Evolutionary conservation across 2,329 filamentous ascomycete species (phyloP), one percentile per base, ranked within the genome.

Genomic region (Hypoxylon sp.): DNA sequence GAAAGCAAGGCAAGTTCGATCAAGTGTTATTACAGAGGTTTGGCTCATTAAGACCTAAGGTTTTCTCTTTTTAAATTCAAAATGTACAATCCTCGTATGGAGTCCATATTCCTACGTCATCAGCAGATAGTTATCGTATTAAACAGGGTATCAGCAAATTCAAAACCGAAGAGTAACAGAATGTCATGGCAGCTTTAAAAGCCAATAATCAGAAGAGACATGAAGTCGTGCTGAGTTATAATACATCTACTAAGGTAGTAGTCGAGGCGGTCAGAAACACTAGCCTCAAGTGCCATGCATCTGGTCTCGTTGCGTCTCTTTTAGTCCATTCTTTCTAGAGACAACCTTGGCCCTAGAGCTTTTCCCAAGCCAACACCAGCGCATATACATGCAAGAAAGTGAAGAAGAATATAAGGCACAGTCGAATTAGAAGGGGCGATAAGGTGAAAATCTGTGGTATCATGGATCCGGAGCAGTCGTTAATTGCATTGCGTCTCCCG

Each of bases 391-490:
- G 40, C 53, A 36, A 40, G 16, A 58, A 64, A 28, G 32, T 33
- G 32, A 70, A 61, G 5, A 50, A 44, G 26, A 55, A 53, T 54
- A 60, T 44, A 44, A 48, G 38, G 24, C 24, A 46, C 30, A 38
- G 51, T 64, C 26, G 54, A 59, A 67, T 65, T 57, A 65, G 53
- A 65, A 60, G 18, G 44, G 50, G 52, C 38, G 62, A 40, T 49
- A 67, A 42, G 65, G 28, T 44, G 57, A 64, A 61, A 56, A 67
- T 22, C 69, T 62, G 24, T 72, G 73, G 71, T 73, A 74, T 75
- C 72, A 74, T 75, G 70, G 72, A 64, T 73, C 67, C 68, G 67
- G 73, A 72, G 65, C 64, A 69, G 62, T 70, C 67, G 64, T 71
- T 64, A 73, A 55, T 61, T 46, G 57, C 52, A 62, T 42, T 65